Conservation (phyloP, 805 yeast species). For the Metschnikowia continentalis region DNA sequence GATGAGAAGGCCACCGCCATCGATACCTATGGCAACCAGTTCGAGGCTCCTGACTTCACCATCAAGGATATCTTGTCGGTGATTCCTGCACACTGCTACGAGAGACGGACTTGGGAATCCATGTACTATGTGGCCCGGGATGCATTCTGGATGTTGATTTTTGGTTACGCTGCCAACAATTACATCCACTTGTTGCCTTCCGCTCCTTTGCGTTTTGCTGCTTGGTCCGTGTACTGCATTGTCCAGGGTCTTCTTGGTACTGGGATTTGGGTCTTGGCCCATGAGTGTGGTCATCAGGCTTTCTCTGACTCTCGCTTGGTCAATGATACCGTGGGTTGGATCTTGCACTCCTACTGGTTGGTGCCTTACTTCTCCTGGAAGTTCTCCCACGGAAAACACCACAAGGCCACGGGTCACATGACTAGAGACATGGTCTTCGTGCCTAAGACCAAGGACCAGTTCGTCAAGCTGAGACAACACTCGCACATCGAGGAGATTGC, state of each 20-base stretch:
- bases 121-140: conserved; percentile 68
- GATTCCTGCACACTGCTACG: conserved; percentile 73
- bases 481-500: conserved; percentile 49
- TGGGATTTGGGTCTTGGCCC: conserved; percentile 83
- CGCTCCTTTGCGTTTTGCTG: conserved; percentile 41
- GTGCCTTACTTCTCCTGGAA: conserved; percentile 92
- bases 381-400: conserved; percentile 79
- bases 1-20: conserved; percentile 38
- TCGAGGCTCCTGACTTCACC: conserved; percentile 69
- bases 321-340: conserved; percentile 81
- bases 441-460: conserved; percentile 63
- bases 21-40: conserved; percentile 62
- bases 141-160: conserved; percentile 42
- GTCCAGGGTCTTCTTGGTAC: conserved; percentile 65
- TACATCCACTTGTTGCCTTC: conserved; percentile 43
- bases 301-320: conserved; percentile 68
- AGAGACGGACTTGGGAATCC: conserved; percentile 53
- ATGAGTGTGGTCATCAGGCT: conserved; percentile 90
- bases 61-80: conserved; percentile 70
- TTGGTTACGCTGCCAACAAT: conserved; percentile 52
- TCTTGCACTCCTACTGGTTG: conserved; percentile 68
- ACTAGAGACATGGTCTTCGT: conserved; percentile 82
- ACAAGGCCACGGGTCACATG: conserved; percentile 83
- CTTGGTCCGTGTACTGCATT: conserved; percentile 56
- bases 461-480: conserved; percentile 34